Evolutionary conservation across 331 rosid genomes (phyloP).

Genomic region (Stylosanthes scabra): DNA sequence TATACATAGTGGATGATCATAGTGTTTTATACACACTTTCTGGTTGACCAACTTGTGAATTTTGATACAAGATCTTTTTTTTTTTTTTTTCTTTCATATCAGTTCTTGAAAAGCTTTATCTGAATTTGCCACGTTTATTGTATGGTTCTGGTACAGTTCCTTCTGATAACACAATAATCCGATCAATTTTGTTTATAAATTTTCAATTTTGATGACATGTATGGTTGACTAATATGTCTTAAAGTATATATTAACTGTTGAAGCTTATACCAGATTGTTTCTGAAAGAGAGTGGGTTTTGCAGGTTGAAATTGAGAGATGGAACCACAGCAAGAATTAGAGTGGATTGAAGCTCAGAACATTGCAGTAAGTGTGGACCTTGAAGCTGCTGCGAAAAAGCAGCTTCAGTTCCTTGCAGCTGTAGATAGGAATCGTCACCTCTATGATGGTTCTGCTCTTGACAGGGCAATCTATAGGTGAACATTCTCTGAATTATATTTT

Average conservation of each 20-base stretch:
- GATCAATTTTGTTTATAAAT: not conserved
- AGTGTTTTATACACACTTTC: not conserved
- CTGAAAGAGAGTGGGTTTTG: conserved; percentile 21
- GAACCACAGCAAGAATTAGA: conserved; percentile 70
- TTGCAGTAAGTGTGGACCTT: conserved; percentile 72
- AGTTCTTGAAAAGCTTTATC: too few species aligned
- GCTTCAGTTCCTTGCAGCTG: conserved; percentile 84
- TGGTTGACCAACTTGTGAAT: conserved; percentile 25
- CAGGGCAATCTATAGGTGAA: conserved; percentile 85
- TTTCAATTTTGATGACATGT: conserved; percentile 11
- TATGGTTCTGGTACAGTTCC: too few species aligned
- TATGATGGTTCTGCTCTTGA: conserved; percentile 81
- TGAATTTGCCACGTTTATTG: too few species aligned
- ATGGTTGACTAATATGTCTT: not conserved
- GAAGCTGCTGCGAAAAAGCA: conserved; percentile 73
- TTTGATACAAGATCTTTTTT: not conserved
- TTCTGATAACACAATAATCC: too few species aligned
- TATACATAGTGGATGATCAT: conserved; percentile 13
- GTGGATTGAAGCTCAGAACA: conserved; percentile 85
- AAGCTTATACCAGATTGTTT: not conserved
- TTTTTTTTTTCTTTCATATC: too few species aligned
- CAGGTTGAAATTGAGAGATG: conserved; percentile 55
- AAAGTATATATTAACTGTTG: not conserved
- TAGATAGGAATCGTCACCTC: conserved; percentile 77
- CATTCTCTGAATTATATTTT: too few species aligned